Evolutionary conservation across 345 rosid species (phyloP), one percentile per base, ranked within the genome.

Genomic region (Nephelium lappaceum): DNA sequence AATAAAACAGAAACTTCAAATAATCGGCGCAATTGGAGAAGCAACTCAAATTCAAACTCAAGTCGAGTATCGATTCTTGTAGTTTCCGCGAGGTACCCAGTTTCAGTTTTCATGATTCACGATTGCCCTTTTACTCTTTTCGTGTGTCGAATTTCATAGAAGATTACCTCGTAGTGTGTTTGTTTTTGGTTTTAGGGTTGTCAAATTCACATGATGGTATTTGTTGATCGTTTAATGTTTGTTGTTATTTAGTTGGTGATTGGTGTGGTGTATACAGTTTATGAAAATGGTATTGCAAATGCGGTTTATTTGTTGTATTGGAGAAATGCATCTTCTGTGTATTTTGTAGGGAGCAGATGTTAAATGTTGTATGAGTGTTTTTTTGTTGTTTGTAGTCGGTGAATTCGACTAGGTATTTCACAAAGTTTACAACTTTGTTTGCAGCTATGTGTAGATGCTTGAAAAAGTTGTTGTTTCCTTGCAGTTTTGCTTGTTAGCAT

Each of bases 131-230:
- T 18, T 72, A 25, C 31, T 0, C 38, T 55, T 57, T 39, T 47
- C 39, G 5, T 11, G 25, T 47, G 11, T 47, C 73, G 14, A 70
- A 70, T 25, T 47, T 70, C 60, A 47, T 8, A 45, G 19, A 24
- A 23, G 15, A 15, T 18, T 45, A 72, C 8, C 66, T 38, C 31
- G 3, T 10, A 12, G n/a, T 11, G 12, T 39, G 18, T 12, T 41
- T 51, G 41, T 21, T 16, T 15, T 24, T 73, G 7, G 38, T 23
- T 16, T 73, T 73, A 73, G 57, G 57, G 77, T 71, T 53, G 43
- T 5, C 18, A 51, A 15, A 27, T 71, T 71, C 41, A 25, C 14
- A 16, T 27, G 60, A 11, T 47, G 14, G 18, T 39, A 4, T 67
- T 19, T 1, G 10, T 3, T 24, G 21, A 36, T 53, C 19, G 21